phyloP scores from a whole-genome alignment of 768 basidiomycete species.

The Porphyrellus cyaneotinctus region DNA sequence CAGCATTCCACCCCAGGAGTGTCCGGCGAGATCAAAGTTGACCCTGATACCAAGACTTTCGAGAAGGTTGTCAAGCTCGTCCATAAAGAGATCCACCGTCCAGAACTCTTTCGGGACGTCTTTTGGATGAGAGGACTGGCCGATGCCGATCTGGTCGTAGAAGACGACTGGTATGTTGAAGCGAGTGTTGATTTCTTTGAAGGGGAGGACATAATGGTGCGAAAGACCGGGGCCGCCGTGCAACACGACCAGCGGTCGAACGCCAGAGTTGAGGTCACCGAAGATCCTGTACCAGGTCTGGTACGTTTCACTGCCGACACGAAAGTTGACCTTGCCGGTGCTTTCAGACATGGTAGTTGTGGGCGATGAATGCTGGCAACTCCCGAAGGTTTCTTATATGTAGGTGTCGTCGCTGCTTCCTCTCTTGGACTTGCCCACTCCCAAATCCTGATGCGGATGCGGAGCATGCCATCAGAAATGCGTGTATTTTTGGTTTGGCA shows the following conservation, averaged over 20 bases:
- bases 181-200: conserved; percentile 31
- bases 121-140: conserved; percentile 41
- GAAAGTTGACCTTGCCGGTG: conserved; percentile 22
- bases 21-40: conserved; percentile 47
- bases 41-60: conserved; percentile 36
- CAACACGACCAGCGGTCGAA: conserved; percentile 37
- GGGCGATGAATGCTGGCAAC: not conserved
- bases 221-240: conserved; percentile 45
- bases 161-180: conserved; percentile 41
- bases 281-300: conserved; percentile 44
- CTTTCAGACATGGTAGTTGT: conserved; percentile 15
- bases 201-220: conserved; percentile 40
- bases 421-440: not conserved
- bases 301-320: conserved; percentile 23
- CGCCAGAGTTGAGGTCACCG: conserved; percentile 35
- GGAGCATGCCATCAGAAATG: not conserved
- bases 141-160: conserved; percentile 51
- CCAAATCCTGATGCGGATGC: not conserved
- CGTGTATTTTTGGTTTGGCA: not conserved
- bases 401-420: not conserved
- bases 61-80: conserved; percentile 51
- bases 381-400: not conserved
- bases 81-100: conserved; percentile 48
- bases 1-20: conserved; percentile 59
- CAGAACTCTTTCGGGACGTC: conserved; percentile 31